These are phyloP conservation scores for Citrullus mucosospermus DNA, from an alignment of 306 rosid species.

Conservation along the genomic window DNA sequence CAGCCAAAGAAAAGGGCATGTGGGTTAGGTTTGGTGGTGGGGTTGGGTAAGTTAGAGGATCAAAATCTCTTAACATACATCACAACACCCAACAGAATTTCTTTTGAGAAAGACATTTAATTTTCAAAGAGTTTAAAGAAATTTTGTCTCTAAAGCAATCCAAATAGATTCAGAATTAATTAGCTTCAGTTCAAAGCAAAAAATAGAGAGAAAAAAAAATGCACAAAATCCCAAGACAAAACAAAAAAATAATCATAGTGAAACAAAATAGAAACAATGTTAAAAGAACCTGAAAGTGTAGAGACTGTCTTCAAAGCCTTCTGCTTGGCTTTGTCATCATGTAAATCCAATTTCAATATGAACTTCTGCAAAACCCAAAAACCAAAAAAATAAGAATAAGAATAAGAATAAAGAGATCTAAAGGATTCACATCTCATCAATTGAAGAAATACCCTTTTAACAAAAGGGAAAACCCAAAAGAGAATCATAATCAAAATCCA, in stretches of 20 bases:
- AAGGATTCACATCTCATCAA: neutral
- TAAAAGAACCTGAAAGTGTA: conserved; percentile 49
- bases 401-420: conserved; percentile 6
- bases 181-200: neutral
- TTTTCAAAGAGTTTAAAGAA: neutral
- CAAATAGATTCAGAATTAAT: neutral
- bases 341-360: conserved; percentile 63
- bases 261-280: neutral
- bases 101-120: neutral
- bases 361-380: conserved; percentile 40
- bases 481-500: neutral
- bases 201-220: neutral
- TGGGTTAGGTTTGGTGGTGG: conserved; percentile 10
- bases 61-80: neutral
- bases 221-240: neutral
- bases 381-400: neutral
- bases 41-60: neutral
- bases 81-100: neutral
- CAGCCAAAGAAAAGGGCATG: neutral
- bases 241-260: neutral
- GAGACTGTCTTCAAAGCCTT: conserved; percentile 83
- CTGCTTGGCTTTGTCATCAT: conserved; percentile 74
- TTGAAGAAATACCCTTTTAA: neutral
- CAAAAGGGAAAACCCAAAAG: neutral
- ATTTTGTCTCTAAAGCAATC: conserved; percentile 1